Evolutionary conservation across 331 rosid species (phyloP), one percentile per base, ranked within the genome.

Genomic region (Cydonia oblonga): DNA sequence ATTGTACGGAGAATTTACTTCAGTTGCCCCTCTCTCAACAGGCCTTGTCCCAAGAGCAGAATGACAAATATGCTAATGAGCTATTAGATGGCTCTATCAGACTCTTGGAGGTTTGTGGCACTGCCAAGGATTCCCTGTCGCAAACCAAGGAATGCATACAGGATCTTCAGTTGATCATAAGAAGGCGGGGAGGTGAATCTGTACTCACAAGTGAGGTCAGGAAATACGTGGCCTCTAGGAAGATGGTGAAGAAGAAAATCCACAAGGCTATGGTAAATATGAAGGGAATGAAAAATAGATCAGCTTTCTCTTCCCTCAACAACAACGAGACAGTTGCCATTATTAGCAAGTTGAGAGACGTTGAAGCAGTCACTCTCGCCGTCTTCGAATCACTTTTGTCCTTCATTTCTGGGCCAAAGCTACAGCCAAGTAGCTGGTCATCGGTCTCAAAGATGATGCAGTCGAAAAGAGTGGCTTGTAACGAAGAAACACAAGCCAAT

Each of bases 201-300:
- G 82, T 9, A 40, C 70, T 85, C 20, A 25, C 56, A 4, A 61
- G 66, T 20, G 88, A 80, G 81, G 62, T 70, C 28, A 78, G 25
- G 35, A 82, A 82, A 70, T 91, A 81, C 72, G 69, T 88, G 66
- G 68, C 68, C 30, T 60, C 79, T 7, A 87, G 90, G 80, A 90
- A 82, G 81, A 54, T 65, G 29, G 79, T 81, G 73, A 86, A 83
- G 29, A 28, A 28, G 29, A 5, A 4, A 28, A 28, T 28, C 29
- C 29, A 28, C 29, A 28, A 28, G 29, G 20, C 81, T 73, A 57
- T 53, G 29, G 3, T 28, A 26, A 13, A 52, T 62, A 8, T 57
- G 23, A 72, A 52, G 74, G 44, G 3, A 28, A 35, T 35, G 40
- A 35, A 35, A 35, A 35, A 35, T 35, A 35, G 40, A 29, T 70